These are phyloP conservation scores for Shiraia sp. DNA, from an alignment of 2,329 filamentous ascomycete genomes.

Conservation along the genomic window DNA sequence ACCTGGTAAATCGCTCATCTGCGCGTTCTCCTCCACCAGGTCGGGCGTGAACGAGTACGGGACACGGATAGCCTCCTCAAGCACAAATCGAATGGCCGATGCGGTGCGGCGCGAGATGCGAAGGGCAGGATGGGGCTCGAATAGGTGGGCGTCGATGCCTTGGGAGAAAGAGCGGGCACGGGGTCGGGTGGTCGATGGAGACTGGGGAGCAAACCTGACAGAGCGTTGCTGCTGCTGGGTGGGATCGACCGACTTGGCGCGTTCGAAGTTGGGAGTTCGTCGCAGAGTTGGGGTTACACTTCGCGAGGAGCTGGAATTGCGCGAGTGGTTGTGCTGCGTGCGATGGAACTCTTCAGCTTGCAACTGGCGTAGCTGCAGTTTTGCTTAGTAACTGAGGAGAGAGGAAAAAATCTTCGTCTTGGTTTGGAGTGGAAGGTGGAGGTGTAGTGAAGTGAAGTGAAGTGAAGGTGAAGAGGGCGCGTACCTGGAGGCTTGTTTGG, in stretches of 20 bases:
- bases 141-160: conserved; percentile 13
- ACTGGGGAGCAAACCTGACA: conserved; percentile 40
- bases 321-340: conserved; percentile 45
- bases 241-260: conserved; percentile 51
- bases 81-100: conserved; percentile 86
- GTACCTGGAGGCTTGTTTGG: conserved; percentile 20
- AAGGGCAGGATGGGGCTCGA: conserved; percentile 58
- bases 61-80: conserved; percentile 86
- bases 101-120: conserved; percentile 83
- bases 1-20: conserved; percentile 84
- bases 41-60: conserved; percentile 84
- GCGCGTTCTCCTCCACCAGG: conserved; percentile 82
- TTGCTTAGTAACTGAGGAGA: too few species aligned
- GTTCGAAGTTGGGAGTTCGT: conserved; percentile 56
- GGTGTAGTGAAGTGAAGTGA: too few species aligned
- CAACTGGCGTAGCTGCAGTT: conserved; percentile 49
- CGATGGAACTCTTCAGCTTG: conserved; percentile 42
- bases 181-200: conserved; percentile 34
- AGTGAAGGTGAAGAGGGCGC: too few species aligned
- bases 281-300: conserved; percentile 56
- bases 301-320: conserved; percentile 57
- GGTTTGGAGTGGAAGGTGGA: too few species aligned
- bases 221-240: conserved; percentile 36
- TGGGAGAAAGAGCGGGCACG: conserved; percentile 32
- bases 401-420: too few species aligned